These are phyloP conservation scores for Narthecium ossifragum DNA, from an alignment of 106 monocot genomes.

Conservation along the genomic window DNA sequence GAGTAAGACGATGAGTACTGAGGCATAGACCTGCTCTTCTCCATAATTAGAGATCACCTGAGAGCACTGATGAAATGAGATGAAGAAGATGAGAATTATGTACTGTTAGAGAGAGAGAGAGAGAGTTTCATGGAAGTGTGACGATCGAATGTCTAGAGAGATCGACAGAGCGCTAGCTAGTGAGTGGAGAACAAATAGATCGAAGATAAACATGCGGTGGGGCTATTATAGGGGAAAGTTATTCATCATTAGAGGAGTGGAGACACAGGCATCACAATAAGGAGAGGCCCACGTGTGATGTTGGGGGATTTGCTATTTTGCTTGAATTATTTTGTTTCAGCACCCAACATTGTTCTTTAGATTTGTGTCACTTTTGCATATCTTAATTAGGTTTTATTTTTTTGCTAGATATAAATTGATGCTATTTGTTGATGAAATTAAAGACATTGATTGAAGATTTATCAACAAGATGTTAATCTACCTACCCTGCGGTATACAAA, in stretches of 20 bases:
- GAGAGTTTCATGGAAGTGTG: slow-evolving; percentile 3
- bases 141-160: no score
- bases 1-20: slow-evolving; percentile 23
- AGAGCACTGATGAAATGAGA: not conserved
- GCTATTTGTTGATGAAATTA: no score
- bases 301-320: no score
- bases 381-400: not conserved
- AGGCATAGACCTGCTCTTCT: slow-evolving; percentile 50
- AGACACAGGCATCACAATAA: not conserved
- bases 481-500: no score
- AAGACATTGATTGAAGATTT: no score
- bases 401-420: not conserved
- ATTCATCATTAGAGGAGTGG: not conserved
- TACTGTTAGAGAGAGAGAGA: not conserved
- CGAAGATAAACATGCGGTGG: not conserved
- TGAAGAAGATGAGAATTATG: slow-evolving; percentile 2
- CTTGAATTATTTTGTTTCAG: no score
- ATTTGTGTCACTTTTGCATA: no score
- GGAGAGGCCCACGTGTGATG: slow-evolving; percentile 4
- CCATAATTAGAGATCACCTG: slow-evolving; percentile 30
- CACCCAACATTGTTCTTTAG: no score
- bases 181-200: not conserved
- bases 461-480: no score
- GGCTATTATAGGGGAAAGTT: not conserved
- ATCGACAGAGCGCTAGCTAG: no score